Evolutionary conservation across 1,284 basidiomycete genomes (phyloP).

Genomic region (Golubevia pallescens): DNA sequence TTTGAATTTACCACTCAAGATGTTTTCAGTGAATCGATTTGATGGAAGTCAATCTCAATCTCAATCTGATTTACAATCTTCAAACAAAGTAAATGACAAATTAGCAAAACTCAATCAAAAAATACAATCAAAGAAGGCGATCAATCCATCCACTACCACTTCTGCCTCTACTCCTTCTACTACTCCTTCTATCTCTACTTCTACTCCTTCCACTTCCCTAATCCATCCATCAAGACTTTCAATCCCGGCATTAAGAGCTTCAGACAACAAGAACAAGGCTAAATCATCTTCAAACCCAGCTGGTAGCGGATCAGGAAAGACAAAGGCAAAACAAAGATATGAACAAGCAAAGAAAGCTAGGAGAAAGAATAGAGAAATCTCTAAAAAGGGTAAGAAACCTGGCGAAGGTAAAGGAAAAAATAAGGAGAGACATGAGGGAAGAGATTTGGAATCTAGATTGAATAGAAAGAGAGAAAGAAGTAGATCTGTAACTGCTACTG

Average conservation of each 20-base stretch:
- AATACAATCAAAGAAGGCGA: slow-evolving; percentile 7
- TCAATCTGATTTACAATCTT: slow-evolving; percentile 9
- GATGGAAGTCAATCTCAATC: slow-evolving; percentile 26
- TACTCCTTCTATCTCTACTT: background rate
- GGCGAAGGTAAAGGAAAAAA: slow-evolving; percentile 29
- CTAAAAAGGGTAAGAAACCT: too few species aligned
- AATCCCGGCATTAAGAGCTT: slow-evolving; percentile 23
- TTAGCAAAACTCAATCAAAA: background rate
- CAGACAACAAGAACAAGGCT: slow-evolving; percentile 24
- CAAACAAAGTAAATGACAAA: background rate
- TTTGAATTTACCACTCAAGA: too few species aligned
- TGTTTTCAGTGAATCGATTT: slow-evolving; percentile 44
- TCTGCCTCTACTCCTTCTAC: background rate
- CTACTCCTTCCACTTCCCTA: slow-evolving; percentile 8
- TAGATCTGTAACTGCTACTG: background rate
- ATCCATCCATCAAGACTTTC: slow-evolving; percentile 48
- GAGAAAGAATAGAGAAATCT: slow-evolving; percentile 18
- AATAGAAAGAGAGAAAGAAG: too few species aligned
- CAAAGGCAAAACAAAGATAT: slow-evolving; percentile 56
- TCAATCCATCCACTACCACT: slow-evolving; percentile 14
- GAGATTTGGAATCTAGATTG: background rate
- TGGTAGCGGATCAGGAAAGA: slow-evolving; percentile 29
- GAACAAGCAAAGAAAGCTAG: slow-evolving; percentile 54
- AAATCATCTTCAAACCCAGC: slow-evolving; percentile 7
- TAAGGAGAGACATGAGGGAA: slow-evolving; percentile 36